phyloP scores from a whole-genome alignment of 2,329 filamentous ascomycete genomes.

The Aspergillus uvarum region DNA sequence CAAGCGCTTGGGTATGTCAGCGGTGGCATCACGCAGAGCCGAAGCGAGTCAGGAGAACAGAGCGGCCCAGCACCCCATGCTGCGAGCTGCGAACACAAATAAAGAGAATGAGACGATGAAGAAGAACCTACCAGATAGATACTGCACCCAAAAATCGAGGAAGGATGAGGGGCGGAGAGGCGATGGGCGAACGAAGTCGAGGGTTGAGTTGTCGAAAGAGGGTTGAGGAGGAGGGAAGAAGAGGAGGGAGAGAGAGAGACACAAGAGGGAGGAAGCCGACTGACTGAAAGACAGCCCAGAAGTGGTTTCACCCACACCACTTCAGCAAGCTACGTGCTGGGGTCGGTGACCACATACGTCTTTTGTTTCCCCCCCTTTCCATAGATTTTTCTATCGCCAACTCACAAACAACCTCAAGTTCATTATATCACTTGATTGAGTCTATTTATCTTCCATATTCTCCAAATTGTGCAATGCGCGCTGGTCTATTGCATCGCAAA shows the following conservation, averaged over 20 bases:
- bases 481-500: constrained; percentile 12
- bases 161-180: constrained; percentile 8
- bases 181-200: constrained; percentile 10
- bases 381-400: constrained; percentile 8
- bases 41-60: constrained; percentile 20
- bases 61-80: constrained; percentile 4
- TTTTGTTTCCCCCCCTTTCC: not conserved
- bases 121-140: constrained; percentile 14
- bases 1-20: constrained; percentile 42
- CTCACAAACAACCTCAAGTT: not conserved
- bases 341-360: constrained; percentile 16
- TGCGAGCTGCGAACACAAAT: not conserved
- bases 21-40: constrained; percentile 36
- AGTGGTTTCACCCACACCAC: constrained; percentile 44
- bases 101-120: constrained; percentile 1
- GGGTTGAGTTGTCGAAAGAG: constrained; percentile 14
- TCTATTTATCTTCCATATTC: not conserved
- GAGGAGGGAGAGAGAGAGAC: constrained; percentile 15
- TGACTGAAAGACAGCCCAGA: constrained; percentile 18
- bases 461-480: constrained; percentile 13
- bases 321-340: constrained; percentile 22
- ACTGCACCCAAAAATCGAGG: constrained; percentile 6
- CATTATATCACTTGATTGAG: constrained; percentile 2
- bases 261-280: constrained; percentile 16
- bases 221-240: constrained; percentile 16